A percentile compares a stretch with the other conserved stretches of the same genome.
Evolutionary conservation across 1,139 yeast species (phyloP).

Genomic region (Diutina ranongensis): DNA sequence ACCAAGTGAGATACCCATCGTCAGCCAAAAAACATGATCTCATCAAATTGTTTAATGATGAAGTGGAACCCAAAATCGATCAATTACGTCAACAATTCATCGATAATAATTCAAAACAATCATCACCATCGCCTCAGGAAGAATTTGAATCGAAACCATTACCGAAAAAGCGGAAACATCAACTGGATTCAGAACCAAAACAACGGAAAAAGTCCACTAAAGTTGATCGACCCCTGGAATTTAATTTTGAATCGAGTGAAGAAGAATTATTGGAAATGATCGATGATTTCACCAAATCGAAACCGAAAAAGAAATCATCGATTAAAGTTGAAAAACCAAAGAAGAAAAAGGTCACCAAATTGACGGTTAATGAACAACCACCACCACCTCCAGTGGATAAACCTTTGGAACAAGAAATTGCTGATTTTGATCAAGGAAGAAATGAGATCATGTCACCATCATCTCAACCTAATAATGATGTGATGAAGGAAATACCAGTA

Average conservation of each 20-base stretch:
- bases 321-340: not conserved
- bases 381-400: too few species aligned
- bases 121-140: too few species aligned
- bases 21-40: not conserved
- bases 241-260: not conserved
- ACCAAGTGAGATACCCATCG: not conserved
- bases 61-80: not conserved
- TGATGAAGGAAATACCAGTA: not conserved
- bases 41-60: not conserved
- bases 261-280: not conserved
- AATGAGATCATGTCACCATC: not conserved
- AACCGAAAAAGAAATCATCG: not conserved
- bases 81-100: not conserved
- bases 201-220: not conserved
- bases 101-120: not conserved
- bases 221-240: not conserved
- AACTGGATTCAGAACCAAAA: not conserved
- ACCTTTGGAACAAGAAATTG: not conserved
- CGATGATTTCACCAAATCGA: not conserved
- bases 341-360: not conserved
- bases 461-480: not conserved
- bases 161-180: conserved; percentile 1
- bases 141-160: not conserved
- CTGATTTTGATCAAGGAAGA: not conserved
- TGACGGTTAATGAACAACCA: not conserved